These are phyloP conservation scores for Eutypella sp. DNA, from an alignment of 2,329 filamentous ascomycete species.

Conservation along the genomic window DNA sequence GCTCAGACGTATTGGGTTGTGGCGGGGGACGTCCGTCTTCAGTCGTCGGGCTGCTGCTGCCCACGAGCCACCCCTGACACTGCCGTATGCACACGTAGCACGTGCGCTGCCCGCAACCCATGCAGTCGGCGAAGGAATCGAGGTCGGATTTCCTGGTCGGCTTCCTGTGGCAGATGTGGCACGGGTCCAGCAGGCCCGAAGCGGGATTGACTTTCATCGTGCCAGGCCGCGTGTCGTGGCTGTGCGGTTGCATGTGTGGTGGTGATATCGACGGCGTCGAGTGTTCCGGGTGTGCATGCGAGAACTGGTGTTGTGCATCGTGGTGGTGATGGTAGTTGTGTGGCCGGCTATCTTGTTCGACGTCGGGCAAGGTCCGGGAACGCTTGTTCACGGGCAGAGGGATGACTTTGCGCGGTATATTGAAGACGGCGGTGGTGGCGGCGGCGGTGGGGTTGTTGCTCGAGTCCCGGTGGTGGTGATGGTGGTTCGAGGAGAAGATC, in stretches of 20 bases:
- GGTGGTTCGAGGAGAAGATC: slow-evolving; percentile 11
- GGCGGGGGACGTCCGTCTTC: not conserved
- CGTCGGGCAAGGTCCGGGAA: slow-evolving; percentile 18
- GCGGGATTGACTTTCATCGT: slow-evolving; percentile 13
- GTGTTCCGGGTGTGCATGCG: slow-evolving; percentile 19
- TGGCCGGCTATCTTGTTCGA: slow-evolving; percentile 6
- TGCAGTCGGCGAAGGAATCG: slow-evolving; percentile 61
- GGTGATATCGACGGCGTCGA: slow-evolving; percentile 9
- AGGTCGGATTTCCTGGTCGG: slow-evolving; percentile 62
- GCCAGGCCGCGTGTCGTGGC: slow-evolving; percentile 2
- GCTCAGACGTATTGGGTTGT: slow-evolving; percentile 7
- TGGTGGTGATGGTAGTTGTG: slow-evolving; percentile 2
- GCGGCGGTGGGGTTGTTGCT: not conserved
- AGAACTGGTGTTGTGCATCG: slow-evolving; percentile 17
- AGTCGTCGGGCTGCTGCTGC: slow-evolving; percentile 2
- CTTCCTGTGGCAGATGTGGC: slow-evolving; percentile 63
- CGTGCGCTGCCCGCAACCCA: slow-evolving; percentile 55
- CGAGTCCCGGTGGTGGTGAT: slow-evolving; percentile 2
- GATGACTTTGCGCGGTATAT: slow-evolving; percentile 21
- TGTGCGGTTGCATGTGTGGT: slow-evolving; percentile 10
- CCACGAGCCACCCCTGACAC: slow-evolving; percentile 47
- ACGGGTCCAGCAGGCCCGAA: slow-evolving; percentile 45
- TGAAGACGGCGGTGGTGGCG: slow-evolving; percentile 5
- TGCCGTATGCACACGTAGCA: slow-evolving; percentile 66
- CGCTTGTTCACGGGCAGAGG: slow-evolving; percentile 24